Base-by-base conservation (phyloP, 2,329 filamentous ascomycete species). In the Ophiocordyceps polyrhachis-furcata region DNA sequence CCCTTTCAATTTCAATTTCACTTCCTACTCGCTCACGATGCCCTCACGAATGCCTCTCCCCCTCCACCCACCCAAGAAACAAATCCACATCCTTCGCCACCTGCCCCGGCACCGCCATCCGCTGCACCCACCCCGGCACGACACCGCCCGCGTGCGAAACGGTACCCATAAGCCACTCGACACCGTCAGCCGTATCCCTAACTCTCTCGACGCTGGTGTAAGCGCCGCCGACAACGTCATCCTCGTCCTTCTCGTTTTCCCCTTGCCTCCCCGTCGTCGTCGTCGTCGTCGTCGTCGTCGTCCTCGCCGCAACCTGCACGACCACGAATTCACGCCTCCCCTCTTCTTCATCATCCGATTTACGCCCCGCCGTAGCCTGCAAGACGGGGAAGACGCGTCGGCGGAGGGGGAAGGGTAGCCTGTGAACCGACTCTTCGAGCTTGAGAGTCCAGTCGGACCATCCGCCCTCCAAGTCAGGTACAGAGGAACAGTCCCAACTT, bases 141-240 rank as follows among this genome's bases (percentile, higher is more conserved):
- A 70, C 59, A 0, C 83, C 83, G 45, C 69, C 69, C 0, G 83
- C 83, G 57, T 88, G 74, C 47, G 77, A 81, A 12, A 78, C 73
- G 11, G 83, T 88, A 9, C 76, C 81, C 81, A 89, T 88, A 47
- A 80, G 65, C 83, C 83, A 91, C 58, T 81, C 77, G 42, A 83
- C 49, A 17, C 62, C 57, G 1, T 63, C 62, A n/a, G 52, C 55
- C 4, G 53, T 56, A 5, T 70, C 48, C 53, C 68, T 62, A 46
- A 81, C 62, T 41, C 73, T 62, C 63, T 87, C 82, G 1, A 86
- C 66, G 49, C 75, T 79, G 25, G 68, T 73, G 53, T 85, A 86
- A 11, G 66, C 64, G 4, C 73, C 82, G 28, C 71, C 58, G 7
- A 78, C 58, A 8, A 78, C 70, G 3, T 73, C 59, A 2, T 50